Percentiles rank a stretch among this genome's conserved stretches.
Conservation (phyloP, 2,329 filamentous ascomycete species). For the Onygena corvina region DNA sequence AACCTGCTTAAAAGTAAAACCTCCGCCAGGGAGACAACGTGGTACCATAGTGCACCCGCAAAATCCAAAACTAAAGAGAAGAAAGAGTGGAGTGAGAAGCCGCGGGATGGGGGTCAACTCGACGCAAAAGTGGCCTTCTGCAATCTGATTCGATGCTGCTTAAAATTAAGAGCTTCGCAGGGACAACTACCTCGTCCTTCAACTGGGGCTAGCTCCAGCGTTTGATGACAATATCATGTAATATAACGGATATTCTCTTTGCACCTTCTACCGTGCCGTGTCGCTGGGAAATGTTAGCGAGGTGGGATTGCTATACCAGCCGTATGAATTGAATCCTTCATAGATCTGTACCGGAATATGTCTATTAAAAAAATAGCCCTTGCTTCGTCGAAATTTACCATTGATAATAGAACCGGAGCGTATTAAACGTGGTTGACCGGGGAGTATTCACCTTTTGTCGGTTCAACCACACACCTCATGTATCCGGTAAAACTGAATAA, state of each 20-base stretch:
- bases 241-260: background rate
- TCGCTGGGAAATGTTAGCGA: background rate
- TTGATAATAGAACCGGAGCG: background rate
- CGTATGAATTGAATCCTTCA: background rate
- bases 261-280: no score
- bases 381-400: background rate
- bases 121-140: background rate
- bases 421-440: slow-evolving; percentile 3
- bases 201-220: background rate
- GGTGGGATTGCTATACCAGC: background rate
- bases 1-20: background rate
- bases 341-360: background rate
- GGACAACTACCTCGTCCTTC: background rate
- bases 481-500: background rate
- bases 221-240: background rate
- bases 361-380: background rate
- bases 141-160: background rate
- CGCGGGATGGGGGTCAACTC: background rate
- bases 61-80: background rate
- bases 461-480: background rate
- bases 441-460: background rate
- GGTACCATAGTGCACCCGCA: slow-evolving; percentile 3
- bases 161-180: slow-evolving; percentile 1
- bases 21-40: slow-evolving; percentile 1
- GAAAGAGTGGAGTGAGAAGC: background rate